Evolutionary conservation across 2,329 filamentous ascomycete species (phyloP).

Genomic region (Nakataea oryzae): DNA sequence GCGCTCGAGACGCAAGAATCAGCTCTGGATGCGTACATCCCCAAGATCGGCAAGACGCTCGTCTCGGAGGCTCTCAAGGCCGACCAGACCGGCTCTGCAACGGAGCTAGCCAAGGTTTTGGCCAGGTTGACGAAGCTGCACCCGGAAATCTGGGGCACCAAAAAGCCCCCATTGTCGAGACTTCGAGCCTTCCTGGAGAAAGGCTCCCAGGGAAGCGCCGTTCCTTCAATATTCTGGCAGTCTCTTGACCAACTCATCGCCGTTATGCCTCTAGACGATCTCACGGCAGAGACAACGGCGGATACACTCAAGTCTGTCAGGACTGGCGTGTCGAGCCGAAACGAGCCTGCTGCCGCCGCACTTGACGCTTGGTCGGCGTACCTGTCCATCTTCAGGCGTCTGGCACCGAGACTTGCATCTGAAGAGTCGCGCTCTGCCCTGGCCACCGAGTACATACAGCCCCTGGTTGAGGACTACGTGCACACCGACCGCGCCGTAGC

Average conservation of each 20-base stretch:
- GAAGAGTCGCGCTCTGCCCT: slow-evolving; percentile 33
- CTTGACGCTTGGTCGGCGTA: slow-evolving; percentile 67
- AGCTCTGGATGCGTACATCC: slow-evolving; percentile 36
- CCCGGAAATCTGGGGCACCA: slow-evolving; percentile 67
- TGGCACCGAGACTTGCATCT: slow-evolving; percentile 34
- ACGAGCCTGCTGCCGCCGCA: slow-evolving; percentile 62
- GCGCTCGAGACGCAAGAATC: slow-evolving; percentile 36
- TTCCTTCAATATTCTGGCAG: slow-evolving; percentile 54
- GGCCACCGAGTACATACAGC: slow-evolving; percentile 40
- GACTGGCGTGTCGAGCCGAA: slow-evolving; percentile 59
- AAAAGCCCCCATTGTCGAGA: slow-evolving; percentile 42
- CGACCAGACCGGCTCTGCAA: slow-evolving; percentile 63
- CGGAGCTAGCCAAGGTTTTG: slow-evolving; percentile 59
- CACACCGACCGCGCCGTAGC: slow-evolving; percentile 30
- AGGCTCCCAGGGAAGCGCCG: slow-evolving; percentile 67
- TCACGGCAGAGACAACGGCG: slow-evolving; percentile 37
- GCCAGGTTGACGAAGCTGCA: slow-evolving; percentile 52
- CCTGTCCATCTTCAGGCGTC: slow-evolving; percentile 48
- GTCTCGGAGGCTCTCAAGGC: slow-evolving; percentile 64
- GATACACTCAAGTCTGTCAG: slow-evolving; percentile 58
- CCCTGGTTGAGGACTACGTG: slow-evolving; percentile 38
- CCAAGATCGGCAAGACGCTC: slow-evolving; percentile 46
- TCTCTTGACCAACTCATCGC: slow-evolving; percentile 53
- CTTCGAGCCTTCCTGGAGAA: slow-evolving; percentile 67
- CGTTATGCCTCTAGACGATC: slow-evolving; percentile 38